phyloP scores from a whole-genome alignment of 2,329 filamentous ascomycete species.

The Chalaropsis ovoidea region DNA sequence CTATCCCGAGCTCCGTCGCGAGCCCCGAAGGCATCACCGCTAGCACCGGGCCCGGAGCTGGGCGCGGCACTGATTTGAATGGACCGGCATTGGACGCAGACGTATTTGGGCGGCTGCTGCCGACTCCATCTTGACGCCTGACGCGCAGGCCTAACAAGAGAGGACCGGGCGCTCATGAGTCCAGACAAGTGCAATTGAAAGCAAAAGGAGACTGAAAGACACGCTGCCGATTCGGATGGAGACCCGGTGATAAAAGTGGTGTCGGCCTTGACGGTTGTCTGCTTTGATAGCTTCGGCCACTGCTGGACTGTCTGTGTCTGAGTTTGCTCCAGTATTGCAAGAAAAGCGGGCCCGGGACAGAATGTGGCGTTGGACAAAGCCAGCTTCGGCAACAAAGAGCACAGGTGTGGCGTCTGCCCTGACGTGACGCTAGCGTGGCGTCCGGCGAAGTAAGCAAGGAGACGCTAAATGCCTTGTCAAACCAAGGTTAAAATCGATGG shows the following conservation, averaged over 20 bases:
- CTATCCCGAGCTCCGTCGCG: conserved; percentile 40
- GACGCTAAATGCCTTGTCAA: conserved; percentile 9
- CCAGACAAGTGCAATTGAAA: not conserved
- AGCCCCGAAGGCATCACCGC: conserved; percentile 50
- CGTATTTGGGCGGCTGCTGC: conserved; percentile 31
- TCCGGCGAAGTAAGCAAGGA: not conserved
- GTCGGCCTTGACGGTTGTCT: not conserved
- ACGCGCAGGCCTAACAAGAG: conserved; percentile 11
- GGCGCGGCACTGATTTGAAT: conserved; percentile 56
- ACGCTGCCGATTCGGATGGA: not conserved
- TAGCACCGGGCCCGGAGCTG: conserved; percentile 45
- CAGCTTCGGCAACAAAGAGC: not conserved
- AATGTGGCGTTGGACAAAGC: not conserved
- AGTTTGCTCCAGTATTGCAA: conserved; percentile 15
- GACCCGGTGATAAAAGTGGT: not conserved
- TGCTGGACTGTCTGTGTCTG: not conserved
- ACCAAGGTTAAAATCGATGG: conserved; percentile 13
- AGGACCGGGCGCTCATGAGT: conserved; percentile 16
- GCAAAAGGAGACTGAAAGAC: not conserved
- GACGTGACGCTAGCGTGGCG: conserved; percentile 9
- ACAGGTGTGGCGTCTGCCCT: not conserved
- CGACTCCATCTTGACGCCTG: conserved; percentile 25
- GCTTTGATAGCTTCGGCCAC: too few relatives aligned
- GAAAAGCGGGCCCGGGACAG: conserved; percentile 5
- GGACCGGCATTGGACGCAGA: conserved; percentile 47